A percentile compares a stretch with the other conserved stretches of the same genome.
Conservation (phyloP, 2,329 filamentous ascomycete species). For the Paracamarosporium sp. region DNA sequence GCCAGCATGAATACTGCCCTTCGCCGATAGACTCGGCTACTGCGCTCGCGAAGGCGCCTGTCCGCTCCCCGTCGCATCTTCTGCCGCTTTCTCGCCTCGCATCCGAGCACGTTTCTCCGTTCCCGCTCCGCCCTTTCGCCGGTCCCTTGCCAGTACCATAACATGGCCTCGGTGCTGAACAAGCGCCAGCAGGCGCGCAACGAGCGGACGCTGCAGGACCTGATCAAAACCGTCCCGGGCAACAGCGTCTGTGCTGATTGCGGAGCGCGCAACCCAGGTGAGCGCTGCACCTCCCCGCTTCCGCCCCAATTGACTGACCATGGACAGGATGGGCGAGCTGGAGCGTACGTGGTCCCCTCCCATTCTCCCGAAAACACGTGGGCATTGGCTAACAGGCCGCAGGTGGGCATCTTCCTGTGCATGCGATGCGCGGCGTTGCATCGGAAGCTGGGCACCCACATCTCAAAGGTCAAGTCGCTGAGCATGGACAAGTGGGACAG, state of each 20-base stretch:
- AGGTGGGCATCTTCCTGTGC: conserved; percentile 95
- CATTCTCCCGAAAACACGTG: conserved; percentile 24
- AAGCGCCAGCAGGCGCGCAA: conserved; percentile 99
- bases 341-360: conserved; percentile 73
- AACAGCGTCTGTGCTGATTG: conserved; percentile 97
- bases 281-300: conserved; percentile 35
- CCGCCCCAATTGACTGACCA: conserved; percentile 36
- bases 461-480: conserved; percentile 97
- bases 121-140: conserved; percentile 17
- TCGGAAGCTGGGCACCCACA: conserved; percentile 95
- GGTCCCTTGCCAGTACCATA: conserved; percentile 20
- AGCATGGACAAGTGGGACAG: conserved; percentile 98
- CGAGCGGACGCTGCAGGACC: conserved; percentile 87
- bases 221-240: conserved; percentile 82
- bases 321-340: conserved; percentile 88
- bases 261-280: conserved; percentile 88
- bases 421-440: conserved; percentile 97
- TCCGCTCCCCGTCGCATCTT: background rate
- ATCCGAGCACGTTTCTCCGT: conserved; percentile 27
- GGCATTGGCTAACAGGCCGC: conserved; percentile 15
- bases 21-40: conserved; percentile 4
- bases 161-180: conserved; percentile 78
- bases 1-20: conserved; percentile 4
- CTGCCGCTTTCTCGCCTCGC: conserved; percentile 19
- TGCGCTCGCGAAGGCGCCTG: conserved; percentile 2